Evolutionary conservation across 2,329 filamentous ascomycete species (phyloP).

Genomic region (Mycogone perniciosa): DNA sequence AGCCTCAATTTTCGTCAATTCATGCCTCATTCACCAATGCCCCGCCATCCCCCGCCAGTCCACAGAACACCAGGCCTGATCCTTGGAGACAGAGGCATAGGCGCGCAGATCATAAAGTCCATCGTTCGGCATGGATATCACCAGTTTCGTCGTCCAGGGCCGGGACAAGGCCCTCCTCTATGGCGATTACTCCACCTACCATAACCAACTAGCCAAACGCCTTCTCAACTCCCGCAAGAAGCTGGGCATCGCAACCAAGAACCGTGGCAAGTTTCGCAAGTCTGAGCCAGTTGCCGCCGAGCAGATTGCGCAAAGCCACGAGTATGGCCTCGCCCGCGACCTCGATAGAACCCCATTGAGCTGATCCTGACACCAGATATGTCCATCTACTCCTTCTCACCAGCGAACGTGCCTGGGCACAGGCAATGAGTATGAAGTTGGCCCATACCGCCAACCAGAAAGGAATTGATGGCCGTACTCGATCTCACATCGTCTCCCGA

Average conservation of each 20-base stretch:
- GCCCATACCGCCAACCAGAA: slow-evolving; percentile 72
- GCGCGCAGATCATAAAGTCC: background rate
- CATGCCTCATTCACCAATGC: background rate
- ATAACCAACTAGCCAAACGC: slow-evolving; percentile 69
- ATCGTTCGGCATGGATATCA: slow-evolving; percentile 70
- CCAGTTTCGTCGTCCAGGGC: slow-evolving; percentile 70
- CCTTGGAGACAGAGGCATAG: background rate
- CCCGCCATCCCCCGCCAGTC: slow-evolving; percentile 4
- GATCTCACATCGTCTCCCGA: slow-evolving; percentile 83
- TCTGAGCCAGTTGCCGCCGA: slow-evolving; percentile 66
- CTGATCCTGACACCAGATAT: slow-evolving; percentile 46
- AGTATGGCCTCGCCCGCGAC: slow-evolving; percentile 46
- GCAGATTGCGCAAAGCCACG: slow-evolving; percentile 66
- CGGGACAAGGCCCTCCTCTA: slow-evolving; percentile 79
- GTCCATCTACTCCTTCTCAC: slow-evolving; percentile 74
- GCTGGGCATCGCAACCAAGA: slow-evolving; percentile 75
- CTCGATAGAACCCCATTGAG: background rate
- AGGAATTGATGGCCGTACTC: slow-evolving; percentile 69
- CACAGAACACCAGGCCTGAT: background rate
- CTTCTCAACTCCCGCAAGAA: slow-evolving; percentile 79
- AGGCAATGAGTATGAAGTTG: slow-evolving; percentile 92
- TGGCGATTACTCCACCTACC: slow-evolving; percentile 84
- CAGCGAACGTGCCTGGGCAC: slow-evolving; percentile 87
- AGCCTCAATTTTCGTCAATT: background rate
- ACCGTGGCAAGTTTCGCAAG: slow-evolving; percentile 76